Evolutionary conservation across 305 asterid species (phyloP), one percentile per base, ranked within the genome.

Genomic region (Lippia alba): DNA sequence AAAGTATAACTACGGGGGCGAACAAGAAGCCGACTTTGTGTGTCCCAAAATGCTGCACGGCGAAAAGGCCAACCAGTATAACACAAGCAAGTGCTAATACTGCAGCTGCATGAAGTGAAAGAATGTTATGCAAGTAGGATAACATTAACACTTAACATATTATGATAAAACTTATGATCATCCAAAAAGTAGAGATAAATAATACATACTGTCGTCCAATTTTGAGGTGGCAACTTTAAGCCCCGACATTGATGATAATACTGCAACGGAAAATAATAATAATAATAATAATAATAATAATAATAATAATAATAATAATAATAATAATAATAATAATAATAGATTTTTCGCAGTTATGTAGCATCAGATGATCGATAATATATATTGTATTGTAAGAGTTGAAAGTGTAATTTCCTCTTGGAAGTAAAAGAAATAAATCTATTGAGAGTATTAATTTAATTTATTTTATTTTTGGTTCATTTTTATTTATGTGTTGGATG

Each of bases 31-130:
- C 92, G 30, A 90, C 96, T 78, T 78, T 88, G 68, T 82, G 88
- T 58, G 96, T 90, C 40, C 96, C 96, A 71, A 51, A 74, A 72
- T 90, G 96, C 83, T 90, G 96, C 75, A 90, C 74, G 66, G 92
- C 94, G 66, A 90, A 90, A 53, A 90, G 80, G 63, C 92, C 96
- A 67, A 90, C 83, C 86, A 90, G 76, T 70, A 87, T 75, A 62
- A 74, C 63, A 71, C 87, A 82, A 60, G 87, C 73, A 61, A 87
- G 64, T 67, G 73, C 61, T 45, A 81, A 72, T 55, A 82, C 74
- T 59, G 39, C 81, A 73, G 79, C 94, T 87, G 58, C 65, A 61
- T 39, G 33, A 20, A 44, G 30, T 24, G 58, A 55, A 55, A 68
- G 33, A 62, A 45, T 41, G 69, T n/a, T 56, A 41, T 24, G 30